Evolutionary conservation across 805 yeast genomes (phyloP).

Genomic region (Zygoascus tannicola): DNA sequence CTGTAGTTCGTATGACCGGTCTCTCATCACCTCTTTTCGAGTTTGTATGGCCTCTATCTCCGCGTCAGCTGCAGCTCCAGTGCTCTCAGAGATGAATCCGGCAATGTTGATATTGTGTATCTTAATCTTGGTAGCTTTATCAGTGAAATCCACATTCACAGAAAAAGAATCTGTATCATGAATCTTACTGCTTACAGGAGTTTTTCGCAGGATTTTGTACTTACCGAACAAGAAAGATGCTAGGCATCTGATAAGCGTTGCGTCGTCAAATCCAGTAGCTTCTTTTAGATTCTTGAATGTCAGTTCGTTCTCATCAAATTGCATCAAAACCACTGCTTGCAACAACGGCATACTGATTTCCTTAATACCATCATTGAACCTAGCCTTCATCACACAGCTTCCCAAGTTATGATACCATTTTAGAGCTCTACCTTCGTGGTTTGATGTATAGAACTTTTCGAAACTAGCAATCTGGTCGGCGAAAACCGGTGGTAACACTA

Average conservation of each 20-base stretch:
- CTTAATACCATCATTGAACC: slow-evolving; percentile 24
- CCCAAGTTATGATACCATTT: slow-evolving; percentile 25
- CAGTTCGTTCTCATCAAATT: slow-evolving; percentile 12
- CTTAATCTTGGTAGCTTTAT: slow-evolving; percentile 18
- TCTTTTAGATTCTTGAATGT: slow-evolving; percentile 15
- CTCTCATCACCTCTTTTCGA: slow-evolving; percentile 21
- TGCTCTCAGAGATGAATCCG: slow-evolving; percentile 2
- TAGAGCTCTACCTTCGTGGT: slow-evolving; percentile 14
- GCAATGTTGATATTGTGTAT: slow-evolving; percentile 9
- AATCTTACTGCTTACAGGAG: slow-evolving; percentile 13
- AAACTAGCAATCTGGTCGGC: slow-evolving; percentile 17
- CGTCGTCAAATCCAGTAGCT: slow-evolving; percentile 16
- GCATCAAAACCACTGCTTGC: slow-evolving; percentile 25
- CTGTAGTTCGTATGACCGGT: slow-evolving; percentile 27
- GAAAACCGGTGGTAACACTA: slow-evolving; percentile 23
- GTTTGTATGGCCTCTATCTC: slow-evolving; percentile 17
- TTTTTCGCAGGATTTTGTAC: slow-evolving; percentile 18
- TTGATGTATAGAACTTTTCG: slow-evolving; percentile 17
- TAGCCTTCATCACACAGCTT: slow-evolving; percentile 23
- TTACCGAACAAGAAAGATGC: slow-evolving; percentile 23
- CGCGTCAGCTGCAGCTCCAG: slow-evolving; percentile 11
- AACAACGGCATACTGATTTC: slow-evolving; percentile 22
- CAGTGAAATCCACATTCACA: slow-evolving; percentile 20
- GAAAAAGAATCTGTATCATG: slow-evolving; percentile 18
- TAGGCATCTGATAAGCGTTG: slow-evolving; percentile 17